Conservation (phyloP, 2,329 filamentous ascomycete species). For the Neonectria punicea region DNA sequence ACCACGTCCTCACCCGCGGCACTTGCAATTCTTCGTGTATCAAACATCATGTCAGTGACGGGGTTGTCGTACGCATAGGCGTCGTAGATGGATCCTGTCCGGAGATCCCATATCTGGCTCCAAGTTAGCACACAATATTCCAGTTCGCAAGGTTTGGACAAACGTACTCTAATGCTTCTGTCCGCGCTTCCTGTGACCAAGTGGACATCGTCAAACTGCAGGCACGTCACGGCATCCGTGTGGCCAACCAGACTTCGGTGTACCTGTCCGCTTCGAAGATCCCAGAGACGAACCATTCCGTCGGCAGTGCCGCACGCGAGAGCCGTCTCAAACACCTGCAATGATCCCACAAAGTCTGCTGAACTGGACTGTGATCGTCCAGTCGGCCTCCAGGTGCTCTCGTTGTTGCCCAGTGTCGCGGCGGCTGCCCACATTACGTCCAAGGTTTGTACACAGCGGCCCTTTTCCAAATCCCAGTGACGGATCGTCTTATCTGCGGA, state of each 20-base stretch:
- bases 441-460: slow-evolving; percentile 95
- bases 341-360: slow-evolving; percentile 91
- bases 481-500: slow-evolving; percentile 97
- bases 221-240: slow-evolving; percentile 90
- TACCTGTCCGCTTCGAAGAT: slow-evolving; percentile 96
- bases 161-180: slow-evolving; percentile 89
- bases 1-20: slow-evolving; percentile 93
- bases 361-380: slow-evolving; percentile 69
- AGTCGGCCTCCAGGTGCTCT: slow-evolving; percentile 77
- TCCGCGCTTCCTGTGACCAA: slow-evolving; percentile 93
- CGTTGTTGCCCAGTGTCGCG: slow-evolving; percentile 70
- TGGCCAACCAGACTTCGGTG: slow-evolving; percentile 95
- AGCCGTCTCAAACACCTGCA: slow-evolving; percentile 96
- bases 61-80: slow-evolving; percentile 95
- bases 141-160: not conserved
- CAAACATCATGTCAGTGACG: slow-evolving; percentile 97
- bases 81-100: slow-evolving; percentile 93
- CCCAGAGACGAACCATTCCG: slow-evolving; percentile 96
- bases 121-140: slow-evolving; percentile 36
- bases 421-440: slow-evolving; percentile 98
- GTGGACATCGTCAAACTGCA: slow-evolving; percentile 97
- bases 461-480: slow-evolving; percentile 97
- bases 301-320: slow-evolving; percentile 96
- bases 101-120: slow-evolving; percentile 95
- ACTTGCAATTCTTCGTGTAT: slow-evolving; percentile 86